Percentiles rank a stretch among this genome's conserved stretches.
Conservation (phyloP, 805 yeast genomes). For the Candida fluviatilis region DNA sequence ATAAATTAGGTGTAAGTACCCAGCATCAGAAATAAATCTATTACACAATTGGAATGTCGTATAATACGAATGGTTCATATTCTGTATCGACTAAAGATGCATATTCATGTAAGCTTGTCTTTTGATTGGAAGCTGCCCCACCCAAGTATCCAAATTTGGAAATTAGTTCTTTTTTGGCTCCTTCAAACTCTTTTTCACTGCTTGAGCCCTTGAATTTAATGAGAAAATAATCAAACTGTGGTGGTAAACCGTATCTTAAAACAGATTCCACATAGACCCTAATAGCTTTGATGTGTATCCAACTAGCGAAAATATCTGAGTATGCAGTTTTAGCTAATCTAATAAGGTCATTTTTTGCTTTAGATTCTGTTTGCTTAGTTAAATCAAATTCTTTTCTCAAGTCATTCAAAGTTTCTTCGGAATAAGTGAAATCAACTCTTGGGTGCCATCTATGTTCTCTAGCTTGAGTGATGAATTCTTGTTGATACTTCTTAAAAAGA, state of each 20-base stretch:
- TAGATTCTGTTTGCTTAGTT: slow-evolving; percentile 70
- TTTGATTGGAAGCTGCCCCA: slow-evolving; percentile 60
- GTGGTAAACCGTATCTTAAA: slow-evolving; percentile 94
- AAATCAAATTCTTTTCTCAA: slow-evolving; percentile 75
- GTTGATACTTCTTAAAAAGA: slow-evolving; percentile 74
- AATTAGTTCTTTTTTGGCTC: slow-evolving; percentile 66
- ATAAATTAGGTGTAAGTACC: not conserved
- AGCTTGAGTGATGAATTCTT: slow-evolving; percentile 62
- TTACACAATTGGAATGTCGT: slow-evolving; percentile 41
- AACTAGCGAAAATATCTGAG: slow-evolving; percentile 74
- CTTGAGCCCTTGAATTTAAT: slow-evolving; percentile 38
- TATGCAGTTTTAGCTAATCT: slow-evolving; percentile 88
- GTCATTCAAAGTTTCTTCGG: slow-evolving; percentile 68
- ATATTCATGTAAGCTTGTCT: slow-evolving; percentile 74
- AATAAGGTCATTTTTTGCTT: slow-evolving; percentile 69
- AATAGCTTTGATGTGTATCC: slow-evolving; percentile 87
- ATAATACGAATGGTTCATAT: slow-evolving; percentile 93
- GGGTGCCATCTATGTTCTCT: slow-evolving; percentile 90
- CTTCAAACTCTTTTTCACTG: slow-evolving; percentile 36
- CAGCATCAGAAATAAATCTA: slow-evolving; percentile 1
- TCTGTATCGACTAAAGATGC: slow-evolving; percentile 92
- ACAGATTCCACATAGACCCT: slow-evolving; percentile 91
- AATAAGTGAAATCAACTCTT: slow-evolving; percentile 78
- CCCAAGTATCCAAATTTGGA: slow-evolving; percentile 84
- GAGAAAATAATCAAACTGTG: slow-evolving; percentile 63